phyloP scores from a whole-genome alignment of 192 early-diverging fungal species.

The Gaertneriomyces sp. region DNA sequence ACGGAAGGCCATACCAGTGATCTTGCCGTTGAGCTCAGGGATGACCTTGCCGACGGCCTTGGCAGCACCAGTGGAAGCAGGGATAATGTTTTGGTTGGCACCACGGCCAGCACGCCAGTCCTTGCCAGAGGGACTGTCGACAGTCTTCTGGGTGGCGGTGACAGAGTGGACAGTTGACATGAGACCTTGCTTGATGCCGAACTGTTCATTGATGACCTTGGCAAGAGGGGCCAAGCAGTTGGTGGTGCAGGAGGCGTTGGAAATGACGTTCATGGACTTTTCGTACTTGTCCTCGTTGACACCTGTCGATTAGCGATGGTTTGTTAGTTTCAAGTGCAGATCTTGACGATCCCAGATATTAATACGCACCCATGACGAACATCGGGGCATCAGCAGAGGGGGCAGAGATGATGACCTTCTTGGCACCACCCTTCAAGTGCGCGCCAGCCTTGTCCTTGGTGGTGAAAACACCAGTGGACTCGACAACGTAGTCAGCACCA shows the following conservation, averaged over 20 bases:
- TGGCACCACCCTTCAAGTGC: conserved; percentile 91
- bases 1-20: conserved; percentile 99
- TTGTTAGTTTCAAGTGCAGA: neutral
- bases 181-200: conserved; percentile 92
- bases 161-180: conserved; percentile 99
- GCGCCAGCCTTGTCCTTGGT: conserved; percentile 76
- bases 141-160: conserved; percentile 99
- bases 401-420: conserved; percentile 99
- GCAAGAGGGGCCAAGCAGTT: conserved; percentile 98
- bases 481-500: conserved; percentile 90
- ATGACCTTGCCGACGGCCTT: conserved; percentile 99
- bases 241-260: conserved; percentile 99
- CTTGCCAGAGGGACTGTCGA: conserved; percentile 94
- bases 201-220: conserved; percentile 94
- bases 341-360: neutral
- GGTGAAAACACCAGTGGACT: conserved; percentile 99
- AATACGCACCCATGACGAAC: conserved; percentile 71
- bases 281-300: conserved; percentile 97
- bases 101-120: conserved; percentile 98
- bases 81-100: conserved; percentile 97
- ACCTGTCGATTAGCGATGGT: conserved; percentile 46
- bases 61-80: conserved; percentile 95
- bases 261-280: conserved; percentile 74
- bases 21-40: conserved; percentile 87
- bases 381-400: conserved; percentile 96